Percentiles rank a stretch among this genome's conserved stretches.
These are phyloP conservation scores for Pisolithus tinctorius DNA, from an alignment of 768 basidiomycete genomes.

Conservation along the genomic window DNA sequence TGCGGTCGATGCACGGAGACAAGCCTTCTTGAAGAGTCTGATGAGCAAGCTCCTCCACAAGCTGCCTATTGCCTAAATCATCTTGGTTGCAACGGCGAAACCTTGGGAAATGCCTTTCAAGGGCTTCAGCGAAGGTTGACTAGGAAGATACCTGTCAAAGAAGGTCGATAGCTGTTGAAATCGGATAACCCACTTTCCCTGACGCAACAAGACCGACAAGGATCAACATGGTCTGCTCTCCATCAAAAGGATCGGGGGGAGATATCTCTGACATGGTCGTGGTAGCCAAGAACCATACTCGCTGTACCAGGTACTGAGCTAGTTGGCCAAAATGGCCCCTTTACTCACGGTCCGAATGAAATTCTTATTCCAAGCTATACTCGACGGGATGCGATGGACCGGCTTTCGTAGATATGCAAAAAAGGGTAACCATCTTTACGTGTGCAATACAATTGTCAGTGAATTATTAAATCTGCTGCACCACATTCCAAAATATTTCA, in stretches of 20 bases:
- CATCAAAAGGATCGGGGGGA: slow-evolving; percentile 17
- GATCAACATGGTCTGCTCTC: slow-evolving; percentile 52
- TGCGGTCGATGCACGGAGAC: slow-evolving; percentile 76
- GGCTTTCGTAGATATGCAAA: neutral
- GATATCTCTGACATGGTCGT: slow-evolving; percentile 2
- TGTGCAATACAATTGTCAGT: no score
- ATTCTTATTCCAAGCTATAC: neutral
- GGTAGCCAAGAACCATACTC: neutral
- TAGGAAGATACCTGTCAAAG: slow-evolving; percentile 14
- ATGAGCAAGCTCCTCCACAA: slow-evolving; percentile 57
- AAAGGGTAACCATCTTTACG: no score
- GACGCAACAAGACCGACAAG: slow-evolving; percentile 70
- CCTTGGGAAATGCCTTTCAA: slow-evolving; percentile 51
- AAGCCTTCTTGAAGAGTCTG: slow-evolving; percentile 45
- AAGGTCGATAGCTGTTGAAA: slow-evolving; percentile 4
- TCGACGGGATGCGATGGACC: neutral
- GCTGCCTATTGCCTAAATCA: slow-evolving; percentile 60
- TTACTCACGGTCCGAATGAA: neutral
- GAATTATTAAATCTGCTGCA: no score
- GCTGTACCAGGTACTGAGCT: neutral
- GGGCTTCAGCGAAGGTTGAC: slow-evolving; percentile 69
- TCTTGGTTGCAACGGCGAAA: slow-evolving; percentile 78
- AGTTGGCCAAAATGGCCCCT: neutral
- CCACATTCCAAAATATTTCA: neutral
- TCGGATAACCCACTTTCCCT: slow-evolving; percentile 49